phyloP scores from a whole-genome alignment of 805 yeast genomes.

The Candida quercuum region DNA sequence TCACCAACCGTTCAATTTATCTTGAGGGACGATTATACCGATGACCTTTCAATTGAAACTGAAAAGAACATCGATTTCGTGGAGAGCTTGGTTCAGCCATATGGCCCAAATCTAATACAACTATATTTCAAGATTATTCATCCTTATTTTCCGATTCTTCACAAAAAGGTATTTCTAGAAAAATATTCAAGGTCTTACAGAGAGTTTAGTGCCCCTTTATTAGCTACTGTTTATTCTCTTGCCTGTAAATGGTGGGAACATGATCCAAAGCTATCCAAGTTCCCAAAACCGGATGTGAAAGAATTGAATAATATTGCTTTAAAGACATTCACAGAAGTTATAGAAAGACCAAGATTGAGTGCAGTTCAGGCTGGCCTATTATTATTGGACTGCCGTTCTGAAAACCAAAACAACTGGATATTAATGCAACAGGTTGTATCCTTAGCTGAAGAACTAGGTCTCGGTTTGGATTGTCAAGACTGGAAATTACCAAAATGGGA shows the following conservation, averaged over 20 bases:
- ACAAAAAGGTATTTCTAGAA: conserved; percentile 86
- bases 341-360: conserved; percentile 83
- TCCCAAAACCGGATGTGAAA: conserved; percentile 73
- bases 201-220: conserved; percentile 84
- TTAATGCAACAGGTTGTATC: conserved; percentile 84
- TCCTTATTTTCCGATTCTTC: conserved; percentile 87
- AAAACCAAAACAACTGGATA: conserved; percentile 75
- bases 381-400: conserved; percentile 53
- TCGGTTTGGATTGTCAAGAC: conserved; percentile 82
- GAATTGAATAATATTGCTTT: conserved; percentile 66
- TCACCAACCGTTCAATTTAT: conserved; percentile 72
- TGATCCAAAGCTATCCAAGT: conserved; percentile 62
- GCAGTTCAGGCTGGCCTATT: conserved; percentile 88
- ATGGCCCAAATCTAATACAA: conserved; percentile 76
- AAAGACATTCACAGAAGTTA: conserved; percentile 60
- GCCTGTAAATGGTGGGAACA: conserved; percentile 93
- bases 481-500: conserved; percentile 98
- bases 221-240: conserved; percentile 85
- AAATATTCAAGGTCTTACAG: conserved; percentile 87
- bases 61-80: conserved; percentile 78
- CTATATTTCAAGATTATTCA: conserved; percentile 82
- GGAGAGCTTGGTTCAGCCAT: conserved; percentile 85
- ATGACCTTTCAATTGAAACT: conserved; percentile 60
- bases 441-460: conserved; percentile 82
- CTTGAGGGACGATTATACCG: conserved; percentile 74